These are phyloP conservation scores for Cicer cuneatum DNA, from an alignment of 306 rosid genomes.

Conservation along the genomic window DNA sequence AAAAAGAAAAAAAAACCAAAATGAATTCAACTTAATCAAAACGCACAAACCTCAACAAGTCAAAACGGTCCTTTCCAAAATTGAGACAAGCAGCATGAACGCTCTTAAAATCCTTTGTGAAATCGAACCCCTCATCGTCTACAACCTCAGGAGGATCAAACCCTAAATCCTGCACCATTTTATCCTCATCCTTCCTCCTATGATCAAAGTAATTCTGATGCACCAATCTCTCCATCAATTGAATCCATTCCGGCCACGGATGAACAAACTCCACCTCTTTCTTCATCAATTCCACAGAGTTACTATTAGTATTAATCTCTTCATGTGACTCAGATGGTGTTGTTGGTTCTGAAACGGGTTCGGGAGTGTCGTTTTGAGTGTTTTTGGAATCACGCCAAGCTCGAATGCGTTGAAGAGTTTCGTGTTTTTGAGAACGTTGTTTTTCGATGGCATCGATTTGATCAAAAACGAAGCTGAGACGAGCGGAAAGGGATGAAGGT, in stretches of 20 bases:
- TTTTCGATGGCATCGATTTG: conserved; percentile 92
- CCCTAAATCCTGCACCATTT: conserved; percentile 68
- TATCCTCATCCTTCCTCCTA: conserved; percentile 76
- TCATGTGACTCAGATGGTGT: neutral
- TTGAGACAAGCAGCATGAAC: conserved; percentile 81
- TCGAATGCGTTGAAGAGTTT: conserved; percentile 86
- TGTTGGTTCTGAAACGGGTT: conserved; percentile 21
- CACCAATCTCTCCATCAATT: conserved; percentile 87
- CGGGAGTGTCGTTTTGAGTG: conserved; percentile 34
- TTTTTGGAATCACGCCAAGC: conserved; percentile 81
- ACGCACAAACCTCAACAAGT: conserved; percentile 76
- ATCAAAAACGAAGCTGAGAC: conserved; percentile 89
- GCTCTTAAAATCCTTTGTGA: conserved; percentile 68
- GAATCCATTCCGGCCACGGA: conserved; percentile 99
- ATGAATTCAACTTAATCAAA: neutral
- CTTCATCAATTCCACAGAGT: conserved; percentile 22
- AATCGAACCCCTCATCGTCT: conserved; percentile 53
- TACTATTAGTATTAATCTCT: neutral
- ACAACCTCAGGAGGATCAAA: conserved; percentile 50
- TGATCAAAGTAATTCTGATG: conserved; percentile 92
- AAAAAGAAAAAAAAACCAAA: neutral
- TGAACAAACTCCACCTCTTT: conserved; percentile 76
- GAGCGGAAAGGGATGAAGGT: conserved; percentile 77
- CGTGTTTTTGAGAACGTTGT: conserved; percentile 78
- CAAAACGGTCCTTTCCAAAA: conserved; percentile 93